phyloP scores from a whole-genome alignment of 2,329 filamentous ascomycete genomes.

The Microsporum canis region DNA sequence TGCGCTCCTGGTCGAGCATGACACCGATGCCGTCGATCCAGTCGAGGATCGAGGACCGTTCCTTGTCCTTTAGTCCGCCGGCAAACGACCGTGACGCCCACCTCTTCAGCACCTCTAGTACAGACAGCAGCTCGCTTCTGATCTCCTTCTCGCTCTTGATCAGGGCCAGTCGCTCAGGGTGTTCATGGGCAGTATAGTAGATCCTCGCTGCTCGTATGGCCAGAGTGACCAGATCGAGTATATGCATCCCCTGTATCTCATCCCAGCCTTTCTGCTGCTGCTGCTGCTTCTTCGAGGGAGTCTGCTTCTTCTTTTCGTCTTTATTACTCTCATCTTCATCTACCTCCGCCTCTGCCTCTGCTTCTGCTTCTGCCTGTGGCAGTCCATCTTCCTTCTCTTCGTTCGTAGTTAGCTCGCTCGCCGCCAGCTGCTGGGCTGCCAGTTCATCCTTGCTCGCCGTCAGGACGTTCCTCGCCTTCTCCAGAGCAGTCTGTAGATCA shows the following conservation, averaged over 20 bases:
- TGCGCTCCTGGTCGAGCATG: slow-evolving; percentile 66
- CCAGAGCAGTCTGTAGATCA: slow-evolving; percentile 55
- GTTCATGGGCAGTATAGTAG: slow-evolving; percentile 88
- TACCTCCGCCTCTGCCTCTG: slow-evolving; percentile 27
- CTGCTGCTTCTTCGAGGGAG: slow-evolving; percentile 22
- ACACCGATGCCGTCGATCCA: slow-evolving; percentile 73
- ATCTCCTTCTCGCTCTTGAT: slow-evolving; percentile 84
- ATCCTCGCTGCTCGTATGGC: slow-evolving; percentile 93
- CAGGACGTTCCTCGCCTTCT: slow-evolving; percentile 57
- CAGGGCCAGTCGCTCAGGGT: slow-evolving; percentile 69
- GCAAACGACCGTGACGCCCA: slow-evolving; percentile 82
- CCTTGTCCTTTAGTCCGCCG: slow-evolving; percentile 66
- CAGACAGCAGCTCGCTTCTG: slow-evolving; percentile 67
- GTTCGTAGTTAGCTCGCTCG: not conserved
- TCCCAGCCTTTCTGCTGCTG: slow-evolving; percentile 55
- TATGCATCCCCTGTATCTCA: slow-evolving; percentile 81
- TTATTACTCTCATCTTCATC: not conserved
- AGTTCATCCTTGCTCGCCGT: slow-evolving; percentile 33
- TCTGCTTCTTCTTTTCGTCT: slow-evolving; percentile 29
- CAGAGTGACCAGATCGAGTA: slow-evolving; percentile 83
- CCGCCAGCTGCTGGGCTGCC: slow-evolving; percentile 20
- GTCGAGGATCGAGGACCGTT: slow-evolving; percentile 59
- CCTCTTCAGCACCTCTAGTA: slow-evolving; percentile 83
- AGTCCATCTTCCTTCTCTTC: not conserved
- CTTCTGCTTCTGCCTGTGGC: not conserved